phyloP scores from a whole-genome alignment of 192 early-diverging fungal species.

The Rhizophlyctis rosea region DNA sequence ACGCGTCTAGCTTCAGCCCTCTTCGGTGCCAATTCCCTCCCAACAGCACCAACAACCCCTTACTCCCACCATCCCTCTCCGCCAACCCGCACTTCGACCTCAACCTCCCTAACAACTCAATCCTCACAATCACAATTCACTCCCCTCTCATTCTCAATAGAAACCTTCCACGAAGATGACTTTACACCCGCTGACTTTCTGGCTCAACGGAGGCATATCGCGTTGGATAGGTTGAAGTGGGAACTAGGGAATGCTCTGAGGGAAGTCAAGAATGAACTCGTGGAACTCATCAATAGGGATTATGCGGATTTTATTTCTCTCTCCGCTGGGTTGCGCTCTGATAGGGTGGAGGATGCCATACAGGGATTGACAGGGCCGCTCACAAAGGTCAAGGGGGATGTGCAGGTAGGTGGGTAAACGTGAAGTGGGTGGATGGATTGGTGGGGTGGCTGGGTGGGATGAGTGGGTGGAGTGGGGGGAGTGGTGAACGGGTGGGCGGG shows the following conservation, averaged over 20 bases:
- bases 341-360: conserved; percentile 68
- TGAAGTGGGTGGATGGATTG: too few relatives aligned
- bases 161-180: conserved; percentile 9
- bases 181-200: conserved; percentile 65
- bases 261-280: conserved; percentile 66
- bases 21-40: too few relatives aligned
- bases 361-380: conserved; percentile 57
- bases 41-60: too few relatives aligned
- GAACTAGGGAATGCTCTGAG: conserved; percentile 57
- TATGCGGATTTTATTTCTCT: conserved; percentile 80
- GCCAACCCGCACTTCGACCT: too few relatives aligned
- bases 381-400: conserved; percentile 56
- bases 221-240: conserved; percentile 60
- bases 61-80: too few relatives aligned
- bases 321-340: conserved; percentile 74
- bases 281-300: conserved; percentile 75
- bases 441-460: too few relatives aligned
- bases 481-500: too few relatives aligned
- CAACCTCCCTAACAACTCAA: too few relatives aligned
- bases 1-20: too few relatives aligned
- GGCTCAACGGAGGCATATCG: conserved; percentile 61
- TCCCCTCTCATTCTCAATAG: conserved; percentile 22
- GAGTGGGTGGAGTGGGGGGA: too few relatives aligned
- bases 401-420: conserved; percentile 49
- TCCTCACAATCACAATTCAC: too few relatives aligned